Conservation (phyloP, 768 basidiomycete species). For the Galerina sulciceps region DNA sequence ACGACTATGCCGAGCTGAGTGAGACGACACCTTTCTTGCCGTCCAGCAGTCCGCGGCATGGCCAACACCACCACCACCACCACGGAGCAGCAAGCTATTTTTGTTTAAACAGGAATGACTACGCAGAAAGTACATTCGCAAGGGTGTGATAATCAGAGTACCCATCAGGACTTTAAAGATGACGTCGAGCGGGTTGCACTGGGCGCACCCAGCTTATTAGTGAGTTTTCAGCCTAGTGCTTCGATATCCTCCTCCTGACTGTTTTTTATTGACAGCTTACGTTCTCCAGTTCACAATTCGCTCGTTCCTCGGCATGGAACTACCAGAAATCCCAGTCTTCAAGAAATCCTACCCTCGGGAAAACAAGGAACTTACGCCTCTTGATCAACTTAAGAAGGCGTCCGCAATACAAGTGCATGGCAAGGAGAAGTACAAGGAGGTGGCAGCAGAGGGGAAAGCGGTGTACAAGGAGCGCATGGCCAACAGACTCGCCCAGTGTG, state of each 20-base stretch:
- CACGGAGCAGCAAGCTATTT: too few relatives aligned
- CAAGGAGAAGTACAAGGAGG: not conserved
- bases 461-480: not conserved
- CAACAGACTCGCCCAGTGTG: not conserved
- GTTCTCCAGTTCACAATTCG: not conserved
- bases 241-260: not conserved
- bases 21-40: slow-evolving; percentile 57
- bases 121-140: too few relatives aligned
- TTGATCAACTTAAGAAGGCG: not conserved
- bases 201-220: not conserved
- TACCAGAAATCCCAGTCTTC: not conserved
- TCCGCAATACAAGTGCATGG: not conserved
- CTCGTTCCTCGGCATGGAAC: not conserved
- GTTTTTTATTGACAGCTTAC: not conserved
- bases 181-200: not conserved
- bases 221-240: not conserved
- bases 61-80: too few relatives aligned
- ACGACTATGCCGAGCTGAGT: slow-evolving; percentile 35
- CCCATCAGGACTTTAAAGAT: not conserved
- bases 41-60: too few relatives aligned
- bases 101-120: too few relatives aligned
- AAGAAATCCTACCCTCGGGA: not conserved
- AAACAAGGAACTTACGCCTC: too few relatives aligned
- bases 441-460: not conserved
- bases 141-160: too few relatives aligned